Base-by-base conservation (phyloP, 192 early-diverging fungal species). In the Cetraspora pellucida region DNA sequence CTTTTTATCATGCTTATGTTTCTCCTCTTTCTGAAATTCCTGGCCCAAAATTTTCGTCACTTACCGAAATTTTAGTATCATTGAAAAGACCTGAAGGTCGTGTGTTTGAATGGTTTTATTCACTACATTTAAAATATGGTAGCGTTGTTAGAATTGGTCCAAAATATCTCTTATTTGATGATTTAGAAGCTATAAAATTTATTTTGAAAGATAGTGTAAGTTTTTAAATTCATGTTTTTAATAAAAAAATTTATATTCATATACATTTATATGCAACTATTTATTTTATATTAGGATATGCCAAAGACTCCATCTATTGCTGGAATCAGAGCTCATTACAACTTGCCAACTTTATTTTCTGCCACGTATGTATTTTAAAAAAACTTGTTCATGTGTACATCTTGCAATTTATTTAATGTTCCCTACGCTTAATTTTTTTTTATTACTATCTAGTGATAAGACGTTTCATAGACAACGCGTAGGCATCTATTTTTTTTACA, bases 151-250 rank as follows among this genome's bases (percentile, higher is more conserved):
- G 82, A 46, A 17, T 82, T n/a, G 78, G 66, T 7, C 74, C 83
- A 7, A 77, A 77, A 11, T 31, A 60, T 10, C 61, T 88, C 13
- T 76, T 81, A 23, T 78, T 88, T 2, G 64, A 82, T 2, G 78
- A 84, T 61, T 85, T 84, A 30, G 80, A 85, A 45, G 78, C 82
- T 67, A 81, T 86, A 16, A 79, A 72, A 43, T 77, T 84, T 52
- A 72, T 82, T 49, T 71, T 79, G 1, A 16, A 49, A 21, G 11
- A 23, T 31, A 50, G 69, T 16, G 79, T 69, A 69, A 55, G 65
- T 59, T 52, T 54, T 11, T 21, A 66, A 2, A n/a, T n/a, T n/a
- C n/a, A n/a, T n/a, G n/a, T n/a, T n/a, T n/a, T n/a, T n/a, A n/a
- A n/a, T n/a, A n/a, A n/a, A n/a, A n/a, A n/a, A n/a, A n/a, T n/a